Conservation (phyloP, 352 stramenopile genomes). For the Phytophthora niederhauseri region DNA sequence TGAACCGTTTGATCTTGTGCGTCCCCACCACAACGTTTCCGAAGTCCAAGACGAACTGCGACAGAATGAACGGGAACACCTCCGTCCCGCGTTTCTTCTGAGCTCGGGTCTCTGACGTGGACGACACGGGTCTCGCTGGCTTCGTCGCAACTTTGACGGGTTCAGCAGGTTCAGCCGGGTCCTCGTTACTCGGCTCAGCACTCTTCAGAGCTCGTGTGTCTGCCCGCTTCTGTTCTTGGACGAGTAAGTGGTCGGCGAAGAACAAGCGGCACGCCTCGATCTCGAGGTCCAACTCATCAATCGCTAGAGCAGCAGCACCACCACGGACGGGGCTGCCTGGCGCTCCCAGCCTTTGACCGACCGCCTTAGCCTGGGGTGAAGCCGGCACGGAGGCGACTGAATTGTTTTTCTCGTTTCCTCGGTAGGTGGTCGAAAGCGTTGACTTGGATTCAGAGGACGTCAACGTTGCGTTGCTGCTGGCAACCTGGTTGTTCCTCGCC, state of each 20-base stretch:
- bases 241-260: constrained; percentile 85
- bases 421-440: constrained; percentile 48
- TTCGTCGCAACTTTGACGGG: constrained; percentile 9
- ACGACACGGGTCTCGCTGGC: constrained; percentile 5
- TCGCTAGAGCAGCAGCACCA: constrained; percentile 18
- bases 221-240: constrained; percentile 48
- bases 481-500: constrained; percentile 14
- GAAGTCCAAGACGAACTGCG: constrained; percentile 94
- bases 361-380: constrained; percentile 32
- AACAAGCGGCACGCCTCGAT: constrained; percentile 86
- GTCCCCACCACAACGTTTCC: constrained; percentile 93
- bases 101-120: constrained; percentile 22
- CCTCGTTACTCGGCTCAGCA: constrained; percentile 12
- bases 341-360: constrained; percentile 24
- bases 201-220: constrained; percentile 26
- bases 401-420: constrained; percentile 41
- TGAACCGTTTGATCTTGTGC: constrained; percentile 93
- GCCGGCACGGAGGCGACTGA: constrained; percentile 35
- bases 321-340: constrained; percentile 28
- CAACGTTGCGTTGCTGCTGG: constrained; percentile 17
- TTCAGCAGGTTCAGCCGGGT: constrained; percentile 19
- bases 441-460: constrained; percentile 56
- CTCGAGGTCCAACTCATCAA: constrained; percentile 83
- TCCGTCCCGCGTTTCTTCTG: constrained; percentile 40
- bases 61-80: constrained; percentile 82